A percentile compares a stretch with the other conserved stretches of the same genome.
phyloP scores from a whole-genome alignment of 1,284 basidiomycete genomes.

The Boletus holoroseus region DNA sequence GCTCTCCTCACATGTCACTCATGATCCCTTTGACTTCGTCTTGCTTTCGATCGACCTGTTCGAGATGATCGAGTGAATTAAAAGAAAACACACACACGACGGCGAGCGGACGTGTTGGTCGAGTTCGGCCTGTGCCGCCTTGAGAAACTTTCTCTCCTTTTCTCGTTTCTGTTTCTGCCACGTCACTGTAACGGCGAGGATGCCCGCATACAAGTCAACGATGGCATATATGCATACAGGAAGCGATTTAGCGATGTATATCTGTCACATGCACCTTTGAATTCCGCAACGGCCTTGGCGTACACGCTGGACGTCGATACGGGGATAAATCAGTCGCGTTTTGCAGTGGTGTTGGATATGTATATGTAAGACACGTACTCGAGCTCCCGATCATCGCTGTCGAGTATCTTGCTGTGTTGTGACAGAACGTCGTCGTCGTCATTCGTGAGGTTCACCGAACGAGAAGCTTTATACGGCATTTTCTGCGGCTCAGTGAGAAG shows the following conservation, averaged over 20 bases:
- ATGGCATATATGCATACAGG: background rate
- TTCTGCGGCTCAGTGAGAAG: background rate
- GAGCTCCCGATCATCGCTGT: conserved; percentile 29
- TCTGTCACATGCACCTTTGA: conserved; percentile 23
- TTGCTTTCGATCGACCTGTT: conserved; percentile 23
- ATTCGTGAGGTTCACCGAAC: conserved; percentile 6
- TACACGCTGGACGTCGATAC: conserved; percentile 19
- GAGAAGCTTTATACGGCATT: conserved; percentile 22
- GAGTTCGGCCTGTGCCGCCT: conserved; percentile 28
- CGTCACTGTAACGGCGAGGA: conserved; percentile 26
- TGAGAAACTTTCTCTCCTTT: conserved; percentile 33
- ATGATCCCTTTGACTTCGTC: conserved; percentile 21
- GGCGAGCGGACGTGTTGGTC: conserved; percentile 26
- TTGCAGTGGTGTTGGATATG: too few relatives aligned
- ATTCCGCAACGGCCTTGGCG: conserved; percentile 31
- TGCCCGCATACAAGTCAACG: background rate
- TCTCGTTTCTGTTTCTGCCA: conserved; percentile 39
- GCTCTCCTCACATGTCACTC: conserved; percentile 23
- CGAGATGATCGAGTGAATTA: background rate
- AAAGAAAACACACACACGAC: background rate
- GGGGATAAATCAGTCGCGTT: background rate
- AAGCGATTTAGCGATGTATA: background rate
- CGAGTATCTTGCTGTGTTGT: conserved; percentile 17
- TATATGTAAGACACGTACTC: conserved; percentile 20
- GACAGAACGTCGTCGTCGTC: conserved; percentile 17